These are phyloP conservation scores for Starmerella gropengiesseri DNA, from an alignment of 805 yeast genomes.

Conservation along the genomic window DNA sequence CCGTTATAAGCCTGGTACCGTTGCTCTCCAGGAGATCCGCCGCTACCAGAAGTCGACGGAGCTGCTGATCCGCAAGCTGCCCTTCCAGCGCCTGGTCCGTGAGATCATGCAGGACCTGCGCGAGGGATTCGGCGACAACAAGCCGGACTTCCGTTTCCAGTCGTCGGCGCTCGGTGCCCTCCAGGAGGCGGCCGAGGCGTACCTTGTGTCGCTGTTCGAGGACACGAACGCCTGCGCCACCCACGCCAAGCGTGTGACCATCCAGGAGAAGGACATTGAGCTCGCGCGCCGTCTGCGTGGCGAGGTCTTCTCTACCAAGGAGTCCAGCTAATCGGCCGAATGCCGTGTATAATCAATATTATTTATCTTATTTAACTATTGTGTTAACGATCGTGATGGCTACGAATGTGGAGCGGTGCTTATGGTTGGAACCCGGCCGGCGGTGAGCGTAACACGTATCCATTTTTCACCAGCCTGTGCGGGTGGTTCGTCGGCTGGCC, in stretches of 20 bases:
- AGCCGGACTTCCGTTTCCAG: slow-evolving; percentile 57
- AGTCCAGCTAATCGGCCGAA: slow-evolving; percentile 15
- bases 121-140: slow-evolving; percentile 40
- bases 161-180: slow-evolving; percentile 83
- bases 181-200: slow-evolving; percentile 85
- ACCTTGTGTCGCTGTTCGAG: slow-evolving; percentile 74
- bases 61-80: slow-evolving; percentile 75
- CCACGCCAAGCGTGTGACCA: slow-evolving; percentile 89
- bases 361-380: slow-evolving; percentile 15
- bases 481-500: no score
- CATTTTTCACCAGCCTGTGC: no score
- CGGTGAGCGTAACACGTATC: no score
- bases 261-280: slow-evolving; percentile 84
- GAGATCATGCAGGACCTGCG: slow-evolving; percentile 82
- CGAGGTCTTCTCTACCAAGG: slow-evolving; percentile 35
- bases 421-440: no score
- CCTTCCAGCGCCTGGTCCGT: slow-evolving; percentile 84
- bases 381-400: slow-evolving; percentile 5
- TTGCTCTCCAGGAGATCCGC: slow-evolving; percentile 85
- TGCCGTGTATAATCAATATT: slow-evolving; percentile 5
- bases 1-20: slow-evolving; percentile 93
- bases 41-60: slow-evolving; percentile 86
- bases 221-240: slow-evolving; percentile 87
- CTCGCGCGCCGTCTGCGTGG: slow-evolving; percentile 89
- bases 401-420: not conserved